Evolutionary conservation across 345 rosid genomes (phyloP).

Genomic region (Salix caprea): DNA sequence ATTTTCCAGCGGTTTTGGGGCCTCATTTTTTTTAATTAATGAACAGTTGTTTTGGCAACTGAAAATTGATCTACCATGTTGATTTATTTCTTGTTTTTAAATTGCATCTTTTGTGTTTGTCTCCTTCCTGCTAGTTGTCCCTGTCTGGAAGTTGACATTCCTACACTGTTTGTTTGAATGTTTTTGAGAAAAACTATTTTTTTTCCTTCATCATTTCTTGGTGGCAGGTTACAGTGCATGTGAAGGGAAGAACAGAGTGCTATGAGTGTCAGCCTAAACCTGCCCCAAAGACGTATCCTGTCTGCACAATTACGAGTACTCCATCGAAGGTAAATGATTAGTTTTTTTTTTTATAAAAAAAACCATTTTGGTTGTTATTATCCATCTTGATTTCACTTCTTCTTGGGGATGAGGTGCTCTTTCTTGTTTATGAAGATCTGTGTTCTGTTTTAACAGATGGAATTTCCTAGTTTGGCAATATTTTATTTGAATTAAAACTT

Average conservation of each 20-base stretch:
- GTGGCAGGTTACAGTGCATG: constrained; percentile 80
- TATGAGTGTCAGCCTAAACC: constrained; percentile 97
- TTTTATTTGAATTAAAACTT: not conserved
- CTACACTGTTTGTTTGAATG: constrained; percentile 3
- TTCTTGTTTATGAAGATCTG: not conserved
- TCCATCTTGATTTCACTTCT: not conserved
- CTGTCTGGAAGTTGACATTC: not conserved
- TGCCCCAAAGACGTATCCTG: constrained; percentile 95
- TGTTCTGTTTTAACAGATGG: not conserved
- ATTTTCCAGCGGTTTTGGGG: not conserved
- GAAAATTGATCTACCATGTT: not conserved
- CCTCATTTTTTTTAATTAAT: not conserved
- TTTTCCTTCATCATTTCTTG: constrained; percentile 3
- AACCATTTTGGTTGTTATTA: not conserved
- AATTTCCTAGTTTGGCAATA: not conserved
- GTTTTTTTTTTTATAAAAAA: not conserved
- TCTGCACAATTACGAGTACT: constrained; percentile 97
- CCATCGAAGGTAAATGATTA: constrained; percentile 78
- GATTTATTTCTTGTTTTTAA: not conserved
- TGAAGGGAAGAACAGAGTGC: constrained; percentile 92
- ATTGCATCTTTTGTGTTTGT: not conserved
- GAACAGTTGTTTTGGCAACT: not conserved
- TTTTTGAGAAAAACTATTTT: constrained; percentile 5
- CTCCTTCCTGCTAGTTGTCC: not conserved
- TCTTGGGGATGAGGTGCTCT: not conserved